phyloP scores from a whole-genome alignment of 768 basidiomycete genomes.

The Suillus cothurnatus region DNA sequence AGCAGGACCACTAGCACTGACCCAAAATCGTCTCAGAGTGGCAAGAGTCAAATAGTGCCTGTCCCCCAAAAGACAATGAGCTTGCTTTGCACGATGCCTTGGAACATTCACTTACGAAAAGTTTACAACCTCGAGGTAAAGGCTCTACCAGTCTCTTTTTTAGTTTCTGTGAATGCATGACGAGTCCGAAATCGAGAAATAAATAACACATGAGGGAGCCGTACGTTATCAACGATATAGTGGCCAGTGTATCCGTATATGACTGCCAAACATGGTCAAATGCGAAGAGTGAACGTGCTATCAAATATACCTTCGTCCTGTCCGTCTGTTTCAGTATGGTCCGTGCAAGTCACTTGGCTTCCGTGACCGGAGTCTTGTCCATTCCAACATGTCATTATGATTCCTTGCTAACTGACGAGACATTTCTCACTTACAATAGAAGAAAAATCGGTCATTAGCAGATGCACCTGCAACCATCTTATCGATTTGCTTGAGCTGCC shows the following conservation, averaged over 20 bases:
- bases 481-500: constrained; percentile 44
- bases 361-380: constrained; percentile 53
- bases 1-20: neutral
- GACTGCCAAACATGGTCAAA: constrained; percentile 8
- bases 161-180: constrained; percentile 17
- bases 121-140: constrained; percentile 27
- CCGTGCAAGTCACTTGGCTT: constrained; percentile 42
- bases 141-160: constrained; percentile 26
- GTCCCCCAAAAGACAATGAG: neutral
- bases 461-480: constrained; percentile 45
- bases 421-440: constrained; percentile 48
- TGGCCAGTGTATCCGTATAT: constrained; percentile 15
- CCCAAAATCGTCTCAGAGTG: constrained; percentile 34
- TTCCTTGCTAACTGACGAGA: neutral
- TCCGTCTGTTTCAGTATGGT: constrained; percentile 52
- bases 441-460: constrained; percentile 54
- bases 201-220: constrained; percentile 20
- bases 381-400: neutral
- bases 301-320: constrained; percentile 49
- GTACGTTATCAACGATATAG: constrained; percentile 28
- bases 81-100: neutral
- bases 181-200: constrained; percentile 14
- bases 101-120: constrained; percentile 25
- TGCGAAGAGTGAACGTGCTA: neutral
- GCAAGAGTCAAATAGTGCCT: constrained; percentile 34